Evolutionary conservation across 495 filamentous ascomycete genomes (phyloP), one percentile per base, ranked within the genome.

Genomic region (Letharia lupina): DNA sequence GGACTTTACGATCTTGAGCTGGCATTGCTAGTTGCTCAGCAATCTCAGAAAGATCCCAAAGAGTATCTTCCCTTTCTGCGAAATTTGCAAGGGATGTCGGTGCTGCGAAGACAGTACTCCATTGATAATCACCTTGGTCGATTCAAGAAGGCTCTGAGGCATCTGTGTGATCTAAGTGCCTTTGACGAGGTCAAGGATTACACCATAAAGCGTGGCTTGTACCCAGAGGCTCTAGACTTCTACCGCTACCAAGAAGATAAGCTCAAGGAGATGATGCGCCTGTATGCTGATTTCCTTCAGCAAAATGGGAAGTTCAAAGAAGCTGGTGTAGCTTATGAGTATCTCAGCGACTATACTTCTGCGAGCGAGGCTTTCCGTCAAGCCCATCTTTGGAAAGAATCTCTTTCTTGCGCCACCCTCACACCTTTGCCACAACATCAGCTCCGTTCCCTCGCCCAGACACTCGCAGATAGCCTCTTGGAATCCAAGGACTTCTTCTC

Each of bases 61-160:
- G 94, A 98, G 77, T 98, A 98, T 70, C 83, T 98, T 23, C 95
- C 94, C 18, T 96, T 96, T 75, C 82, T 98, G 52, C 91, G 96
- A 72, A 87, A 85, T 31, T 82, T 97, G 12, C 91, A 96, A 73
- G 80, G 87, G 61, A 80, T 94, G 72, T 75, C 87, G 1, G 77
- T 82, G 31, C 75, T 87, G 23, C 84, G 90, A 28, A 84, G 89
- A 41, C 82, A 86, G 52, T 97, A 90, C 69, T 84, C 86, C 50
- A 96, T 98, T 61, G 94, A 98, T 74, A 87, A 98, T 73, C 84
- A 93, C 68, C 85, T 98, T 7, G 82, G 82, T 9, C 86, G 91
- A 16, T 83, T 83, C 64, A 71, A 76, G 23, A 97, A 96, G 78
- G 94, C 94, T 11, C 77, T 98, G 23, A 74, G 72, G 3, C 87